These are phyloP conservation scores for Jamesozyma gamospora DNA, from an alignment of 805 yeast species.

Conservation along the genomic window DNA sequence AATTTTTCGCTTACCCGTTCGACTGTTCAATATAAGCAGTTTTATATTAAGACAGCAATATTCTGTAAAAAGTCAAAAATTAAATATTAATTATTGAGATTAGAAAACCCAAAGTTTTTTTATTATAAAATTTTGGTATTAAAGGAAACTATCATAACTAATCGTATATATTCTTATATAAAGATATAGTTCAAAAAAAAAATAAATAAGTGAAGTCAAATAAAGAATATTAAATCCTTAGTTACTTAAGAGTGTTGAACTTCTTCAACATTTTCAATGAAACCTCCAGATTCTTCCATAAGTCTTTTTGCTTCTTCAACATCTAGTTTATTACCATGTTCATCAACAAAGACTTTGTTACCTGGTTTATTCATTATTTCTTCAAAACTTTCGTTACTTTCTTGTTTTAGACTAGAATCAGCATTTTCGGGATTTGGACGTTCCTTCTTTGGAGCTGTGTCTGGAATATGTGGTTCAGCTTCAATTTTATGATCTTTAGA, in stretches of 20 bases:
- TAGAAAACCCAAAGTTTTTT: no score
- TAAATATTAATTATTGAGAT: no score
- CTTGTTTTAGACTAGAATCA: background rate
- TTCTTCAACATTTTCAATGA: conserved; percentile 2
- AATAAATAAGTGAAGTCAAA: no score
- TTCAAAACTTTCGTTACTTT: conserved; percentile 11
- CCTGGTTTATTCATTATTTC: conserved; percentile 20
- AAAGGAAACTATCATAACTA: no score
- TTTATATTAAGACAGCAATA: background rate
- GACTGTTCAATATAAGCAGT: no score
- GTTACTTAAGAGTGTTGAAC: background rate
- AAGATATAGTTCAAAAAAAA: no score
- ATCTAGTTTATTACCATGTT: conserved; percentile 30
- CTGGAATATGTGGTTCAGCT: background rate
- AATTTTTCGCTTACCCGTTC: no score
- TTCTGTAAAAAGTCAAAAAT: background rate
- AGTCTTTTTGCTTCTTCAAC: conserved; percentile 25
- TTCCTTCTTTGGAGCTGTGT: background rate
- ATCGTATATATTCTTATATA: no score
- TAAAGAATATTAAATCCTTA: background rate
- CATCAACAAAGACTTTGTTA: conserved; percentile 29
- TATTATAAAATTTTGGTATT: no score
- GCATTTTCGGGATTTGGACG: background rate
- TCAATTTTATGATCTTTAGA: background rate
- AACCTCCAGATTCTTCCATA: conserved; percentile 22